phyloP scores from a whole-genome alignment of 306 rosid species.

The Prunus fruticosa region DNA sequence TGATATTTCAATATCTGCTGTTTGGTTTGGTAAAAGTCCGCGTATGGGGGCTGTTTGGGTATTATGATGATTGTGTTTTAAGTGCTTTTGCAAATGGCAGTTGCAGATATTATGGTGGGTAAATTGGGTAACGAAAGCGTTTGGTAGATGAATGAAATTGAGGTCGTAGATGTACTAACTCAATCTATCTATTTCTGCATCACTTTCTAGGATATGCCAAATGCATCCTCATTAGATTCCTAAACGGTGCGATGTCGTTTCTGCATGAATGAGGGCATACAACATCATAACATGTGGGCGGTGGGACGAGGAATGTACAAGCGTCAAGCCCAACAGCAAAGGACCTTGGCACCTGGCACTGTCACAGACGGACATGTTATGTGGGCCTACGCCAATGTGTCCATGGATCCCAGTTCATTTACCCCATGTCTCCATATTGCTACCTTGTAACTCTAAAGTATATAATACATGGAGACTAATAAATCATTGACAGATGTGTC shows the following conservation, averaged over 20 bases:
- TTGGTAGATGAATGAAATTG: neutral
- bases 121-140: neutral
- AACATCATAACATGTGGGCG: neutral
- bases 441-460: neutral
- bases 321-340: neutral
- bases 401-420: neutral
- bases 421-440: neutral
- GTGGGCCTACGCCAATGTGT: neutral
- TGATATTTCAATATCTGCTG: neutral
- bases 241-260: neutral
- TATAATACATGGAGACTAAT: neutral
- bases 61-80: neutral
- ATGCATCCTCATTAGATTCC: neutral
- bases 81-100: neutral
- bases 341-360: neutral
- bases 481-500: neutral
- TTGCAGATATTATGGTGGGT: neutral
- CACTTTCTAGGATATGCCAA: neutral
- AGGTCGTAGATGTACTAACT: neutral
- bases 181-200: neutral
- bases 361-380: neutral
- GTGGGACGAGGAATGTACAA: slow-evolving; percentile 10
- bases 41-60: neutral
- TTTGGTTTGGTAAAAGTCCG: neutral
- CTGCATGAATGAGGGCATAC: neutral